Percentiles rank a stretch among this genome's conserved stretches.
Conservation (phyloP, 306 rosid species). For the Mimosa pudica region DNA sequence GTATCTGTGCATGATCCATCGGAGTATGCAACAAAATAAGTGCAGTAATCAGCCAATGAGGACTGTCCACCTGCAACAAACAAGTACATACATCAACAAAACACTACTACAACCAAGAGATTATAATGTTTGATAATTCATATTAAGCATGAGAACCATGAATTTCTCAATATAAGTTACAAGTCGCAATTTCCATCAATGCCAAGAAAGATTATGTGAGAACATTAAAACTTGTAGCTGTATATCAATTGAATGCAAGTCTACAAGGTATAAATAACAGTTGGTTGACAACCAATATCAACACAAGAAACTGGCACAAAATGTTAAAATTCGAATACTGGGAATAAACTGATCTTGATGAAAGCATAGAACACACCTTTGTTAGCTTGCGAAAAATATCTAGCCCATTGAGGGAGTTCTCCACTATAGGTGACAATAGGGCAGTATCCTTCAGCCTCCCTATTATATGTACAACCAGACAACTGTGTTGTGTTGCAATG, state of each 20-base stretch:
- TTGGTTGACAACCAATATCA: constrained; percentile 13
- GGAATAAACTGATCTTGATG: constrained; percentile 13
- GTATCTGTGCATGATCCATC: constrained; percentile 98
- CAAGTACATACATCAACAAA: constrained; percentile 24
- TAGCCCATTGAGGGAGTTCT: constrained; percentile 97
- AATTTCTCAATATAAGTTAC: constrained; percentile 5
- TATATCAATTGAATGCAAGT: constrained; percentile 30
- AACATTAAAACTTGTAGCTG: constrained; percentile 18
- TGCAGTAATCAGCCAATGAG: constrained; percentile 96
- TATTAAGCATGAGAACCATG: background rate
- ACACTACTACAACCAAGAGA: constrained; percentile 25
- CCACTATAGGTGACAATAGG: constrained; percentile 90
- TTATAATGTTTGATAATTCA: background rate
- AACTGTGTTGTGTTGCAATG: constrained; percentile 91
- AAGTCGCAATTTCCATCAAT: background rate
- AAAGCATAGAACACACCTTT: constrained; percentile 55
- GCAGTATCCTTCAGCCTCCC: constrained; percentile 99
- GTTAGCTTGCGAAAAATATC: constrained; percentile 86
- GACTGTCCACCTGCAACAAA: constrained; percentile 89
- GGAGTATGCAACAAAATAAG: constrained; percentile 94
- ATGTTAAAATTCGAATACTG: background rate
- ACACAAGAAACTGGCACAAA: background rate
- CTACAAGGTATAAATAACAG: constrained; percentile 19
- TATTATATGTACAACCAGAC: constrained; percentile 96
- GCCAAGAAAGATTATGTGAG: background rate